phyloP scores from a whole-genome alignment of 179 eudicot genomes.

The Actinidia arguta region DNA sequence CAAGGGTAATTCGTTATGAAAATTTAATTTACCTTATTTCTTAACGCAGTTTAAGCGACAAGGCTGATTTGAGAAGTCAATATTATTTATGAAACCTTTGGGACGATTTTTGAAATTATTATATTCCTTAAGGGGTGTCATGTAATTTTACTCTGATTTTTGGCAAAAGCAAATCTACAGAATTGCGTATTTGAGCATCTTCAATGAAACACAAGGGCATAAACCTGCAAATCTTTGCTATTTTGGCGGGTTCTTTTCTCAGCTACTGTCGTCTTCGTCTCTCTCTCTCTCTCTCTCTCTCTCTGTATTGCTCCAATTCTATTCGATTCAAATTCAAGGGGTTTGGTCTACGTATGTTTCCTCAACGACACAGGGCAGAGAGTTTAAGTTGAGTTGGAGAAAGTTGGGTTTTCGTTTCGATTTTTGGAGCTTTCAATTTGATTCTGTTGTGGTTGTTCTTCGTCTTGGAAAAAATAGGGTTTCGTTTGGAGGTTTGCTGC shows the following conservation, averaged over 20 bases:
- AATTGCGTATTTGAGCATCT: constrained; percentile 15
- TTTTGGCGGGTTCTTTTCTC: constrained; percentile 8
- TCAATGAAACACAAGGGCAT: constrained; percentile 9
- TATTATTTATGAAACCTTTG: no score
- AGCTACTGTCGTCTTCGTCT: constrained; percentile 9
- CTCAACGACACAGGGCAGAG: constrained; percentile 11
- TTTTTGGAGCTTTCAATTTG: background rate
- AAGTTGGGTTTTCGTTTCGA: no score
- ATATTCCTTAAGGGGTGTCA: background rate
- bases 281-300: background rate
- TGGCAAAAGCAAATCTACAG: no score
- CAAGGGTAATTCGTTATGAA: no score
- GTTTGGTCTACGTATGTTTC: background rate
- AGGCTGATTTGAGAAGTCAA: no score
- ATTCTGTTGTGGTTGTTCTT: background rate
- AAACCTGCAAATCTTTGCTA: constrained; percentile 22
- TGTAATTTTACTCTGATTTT: background rate
- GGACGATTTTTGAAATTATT: no score
- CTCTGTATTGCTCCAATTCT: background rate
- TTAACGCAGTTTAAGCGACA: no score
- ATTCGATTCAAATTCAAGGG: background rate
- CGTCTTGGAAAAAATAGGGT: background rate
- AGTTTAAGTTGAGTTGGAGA: background rate
- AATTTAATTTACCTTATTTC: no score
- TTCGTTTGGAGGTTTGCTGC: background rate